Base-by-base conservation (phyloP, 345 rosid genomes). In the Eucalyptus pauciflora region DNA sequence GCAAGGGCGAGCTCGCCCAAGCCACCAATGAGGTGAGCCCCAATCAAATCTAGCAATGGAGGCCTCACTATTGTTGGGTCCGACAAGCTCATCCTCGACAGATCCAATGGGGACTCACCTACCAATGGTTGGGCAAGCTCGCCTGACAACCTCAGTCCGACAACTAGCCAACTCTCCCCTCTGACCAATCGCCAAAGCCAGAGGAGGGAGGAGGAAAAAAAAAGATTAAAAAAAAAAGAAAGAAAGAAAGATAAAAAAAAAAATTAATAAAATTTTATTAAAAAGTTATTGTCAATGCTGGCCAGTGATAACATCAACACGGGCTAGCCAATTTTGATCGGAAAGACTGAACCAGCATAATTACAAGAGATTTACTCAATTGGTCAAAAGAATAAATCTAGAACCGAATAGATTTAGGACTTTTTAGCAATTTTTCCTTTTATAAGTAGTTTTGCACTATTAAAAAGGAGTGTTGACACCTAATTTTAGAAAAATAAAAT, bases 121-220 rank as follows among this genome's bases (percentile, higher is more conserved):
- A 2, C 25, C 4, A 3, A 0, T 52, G 10, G 58, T 52, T 20
- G 1, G 5, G 24, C 4, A 0, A 52, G 58, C 58, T 52, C 2
- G 0, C 25, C 10, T 0, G 4, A 0, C 58, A 52, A 52, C 58
- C 58, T 52, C 58, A 52, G 3, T 20, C 25, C 0, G 1, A 52
- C 25, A 52, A 52, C 1, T 0, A 2, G 0, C 10, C 0, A 20
- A 2, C 58, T 10, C 25, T 52, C 25, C 24, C 58, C 25, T 52
- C 1, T 52, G 0, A 0, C 2, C 0, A 0, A 0, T 52, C 5
- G 24, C 10, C 0, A 0, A 0, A 52, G 58, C 10, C 25, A 52
- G 18, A 52, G 24, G 9, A 52, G 18, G 24, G 58, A 52, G 58
- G 2, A 52, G 25, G 24, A 14, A 50, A 5, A 5, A 14, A 50